Percentiles rank a stretch among this genome's conserved stretches.
Conservation (phyloP, 1,284 basidiomycete genomes). For the Leccinum fallax region DNA sequence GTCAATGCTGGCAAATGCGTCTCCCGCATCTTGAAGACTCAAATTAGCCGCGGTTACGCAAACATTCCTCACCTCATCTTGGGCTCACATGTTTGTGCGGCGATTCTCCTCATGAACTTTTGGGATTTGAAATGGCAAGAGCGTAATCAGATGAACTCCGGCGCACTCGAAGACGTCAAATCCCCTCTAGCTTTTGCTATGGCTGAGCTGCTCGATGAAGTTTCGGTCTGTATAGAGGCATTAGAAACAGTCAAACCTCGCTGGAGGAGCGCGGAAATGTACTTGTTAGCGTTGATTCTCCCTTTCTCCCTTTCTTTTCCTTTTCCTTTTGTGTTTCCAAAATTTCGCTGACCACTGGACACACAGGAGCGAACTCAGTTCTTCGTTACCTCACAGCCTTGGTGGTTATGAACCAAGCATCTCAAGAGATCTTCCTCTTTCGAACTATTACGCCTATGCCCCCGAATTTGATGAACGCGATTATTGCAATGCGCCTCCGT, state of each 20-base stretch:
- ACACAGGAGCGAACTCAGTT: conserved; percentile 29
- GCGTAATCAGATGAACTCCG: conserved; percentile 29
- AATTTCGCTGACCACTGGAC: conserved; percentile 9
- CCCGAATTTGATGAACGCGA: conserved; percentile 11
- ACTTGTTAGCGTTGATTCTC: conserved; percentile 43
- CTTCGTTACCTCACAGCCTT: conserved; percentile 33
- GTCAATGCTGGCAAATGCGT: conserved; percentile 65
- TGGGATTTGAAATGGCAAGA: conserved; percentile 55
- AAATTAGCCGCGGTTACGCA: conserved; percentile 45
- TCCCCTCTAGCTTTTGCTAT: conserved; percentile 42
- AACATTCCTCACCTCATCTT: conserved; percentile 44
- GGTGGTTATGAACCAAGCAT: conserved; percentile 28
- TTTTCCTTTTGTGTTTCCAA: neutral
- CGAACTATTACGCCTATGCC: conserved; percentile 8
- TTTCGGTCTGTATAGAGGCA: conserved; percentile 42
- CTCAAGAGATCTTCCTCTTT: conserved; percentile 12
- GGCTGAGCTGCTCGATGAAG: conserved; percentile 43
- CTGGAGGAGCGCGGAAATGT: conserved; percentile 46
- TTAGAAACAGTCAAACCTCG: conserved; percentile 43
- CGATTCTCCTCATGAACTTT: conserved; percentile 46
- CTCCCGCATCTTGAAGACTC: conserved; percentile 60
- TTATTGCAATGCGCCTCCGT: conserved; percentile 11
- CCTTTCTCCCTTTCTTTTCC: neutral
- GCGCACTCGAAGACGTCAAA: conserved; percentile 43
- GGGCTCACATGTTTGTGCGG: conserved; percentile 47